Base-by-base conservation (phyloP, 495 filamentous ascomycete species). In the Xylaria acuta region DNA sequence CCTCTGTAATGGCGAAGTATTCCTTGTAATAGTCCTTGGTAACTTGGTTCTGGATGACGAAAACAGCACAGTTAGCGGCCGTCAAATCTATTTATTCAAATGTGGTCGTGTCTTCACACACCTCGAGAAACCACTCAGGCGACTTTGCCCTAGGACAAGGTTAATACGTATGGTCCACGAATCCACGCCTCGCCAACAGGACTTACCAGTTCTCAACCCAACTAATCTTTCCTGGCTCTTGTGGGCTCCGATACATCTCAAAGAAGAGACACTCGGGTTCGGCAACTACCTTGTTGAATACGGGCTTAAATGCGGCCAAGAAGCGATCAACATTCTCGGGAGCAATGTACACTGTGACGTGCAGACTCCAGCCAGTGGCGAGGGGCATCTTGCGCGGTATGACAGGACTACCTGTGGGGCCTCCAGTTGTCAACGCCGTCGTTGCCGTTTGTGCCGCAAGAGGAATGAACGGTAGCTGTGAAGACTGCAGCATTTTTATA, bases 21-120 rank as follows among this genome's bases (percentile, higher is more conserved):
- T 83, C 80, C 51, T 84, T 80, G 72, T 88, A 87, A 72, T 88
- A 88, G 0, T 79, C 75, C 73, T 87, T 88, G 20, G 78, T 83
- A 7, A 85, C 27, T 82, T 88, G 86, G 9, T 79, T 75, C 86
- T 87, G 60, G 11, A 66, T n/a, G 20, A n/a, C 51, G 2, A 27
- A 59, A 41, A 16, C 12, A 65, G 20, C 2, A 5, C 16, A 8
- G 65, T 70, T 32, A 6, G 60, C 27, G 3, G 18, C 11, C 54
- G 49, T 74, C 62, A 77, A 66, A 59, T 71, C 62, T 43, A 32
- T 30, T 58, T 20, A 12, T 47, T 34, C 2, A 30, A 9, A 65
- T n/a, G 18, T 6, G n/a, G 2, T 67, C 72, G 27, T 58, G 34
- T 27, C 0, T 59, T 22, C 5, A 22, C n/a, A 69, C 32, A 53